A percentile compares a stretch with the other conserved stretches of the same genome.
Conservation (phyloP, 176 grass and related monocot species). For the Raddia distichophylla region DNA sequence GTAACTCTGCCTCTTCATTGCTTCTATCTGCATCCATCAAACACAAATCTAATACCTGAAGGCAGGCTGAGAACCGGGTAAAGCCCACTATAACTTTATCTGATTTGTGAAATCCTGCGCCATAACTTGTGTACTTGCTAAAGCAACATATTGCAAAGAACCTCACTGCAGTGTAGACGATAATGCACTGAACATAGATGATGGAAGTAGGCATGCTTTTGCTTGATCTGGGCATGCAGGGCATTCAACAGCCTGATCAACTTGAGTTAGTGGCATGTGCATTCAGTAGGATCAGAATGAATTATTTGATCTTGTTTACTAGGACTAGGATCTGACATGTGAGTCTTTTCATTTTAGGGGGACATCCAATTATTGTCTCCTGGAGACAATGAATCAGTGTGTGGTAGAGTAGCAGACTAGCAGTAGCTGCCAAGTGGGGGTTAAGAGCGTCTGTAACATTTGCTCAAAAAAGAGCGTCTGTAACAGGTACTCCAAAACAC, state of each 20-base stretch:
- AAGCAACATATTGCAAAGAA: not conserved
- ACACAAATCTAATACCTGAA: conserved; percentile 15
- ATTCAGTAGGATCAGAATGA: not conserved
- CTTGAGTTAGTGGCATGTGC: conserved; percentile 6
- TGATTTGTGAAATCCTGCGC: not conserved
- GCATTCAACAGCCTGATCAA: not conserved
- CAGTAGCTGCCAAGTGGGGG: not conserved
- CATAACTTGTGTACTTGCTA: not conserved
- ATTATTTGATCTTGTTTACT: not conserved
- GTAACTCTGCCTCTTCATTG: too few species aligned
- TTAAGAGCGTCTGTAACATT: too few species aligned
- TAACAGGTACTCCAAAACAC: too few species aligned
- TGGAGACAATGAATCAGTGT: not conserved
- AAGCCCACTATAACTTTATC: not conserved
- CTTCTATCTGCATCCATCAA: conserved; percentile 1
- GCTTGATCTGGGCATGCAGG: not conserved
- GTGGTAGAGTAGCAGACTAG: too few species aligned
- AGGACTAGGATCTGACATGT: not conserved
- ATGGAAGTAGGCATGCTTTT: not conserved
- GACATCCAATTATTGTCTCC: conserved; percentile 1
- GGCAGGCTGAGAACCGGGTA: not conserved
- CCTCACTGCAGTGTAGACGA: not conserved
- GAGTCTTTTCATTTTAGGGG: not conserved
- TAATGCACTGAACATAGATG: not conserved
- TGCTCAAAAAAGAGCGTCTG: too few species aligned